phyloP scores from a whole-genome alignment of 768 basidiomycete genomes.

The Termitomyces sp. region DNA sequence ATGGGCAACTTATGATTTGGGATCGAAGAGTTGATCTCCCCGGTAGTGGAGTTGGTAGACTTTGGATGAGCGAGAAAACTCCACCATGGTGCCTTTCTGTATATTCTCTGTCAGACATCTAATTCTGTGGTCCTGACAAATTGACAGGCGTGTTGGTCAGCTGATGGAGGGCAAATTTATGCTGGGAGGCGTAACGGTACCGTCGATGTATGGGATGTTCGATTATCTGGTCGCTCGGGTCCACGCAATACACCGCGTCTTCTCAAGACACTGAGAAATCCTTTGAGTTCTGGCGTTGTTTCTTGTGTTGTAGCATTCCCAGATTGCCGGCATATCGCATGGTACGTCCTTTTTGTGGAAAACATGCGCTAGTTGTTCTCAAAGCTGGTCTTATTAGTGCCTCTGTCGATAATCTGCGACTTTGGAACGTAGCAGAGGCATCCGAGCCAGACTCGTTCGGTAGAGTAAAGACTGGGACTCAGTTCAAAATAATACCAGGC shows the following conservation, averaged over 20 bases:
- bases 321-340: constrained; percentile 86
- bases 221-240: constrained; percentile 64
- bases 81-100: constrained; percentile 97
- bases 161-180: constrained; percentile 81
- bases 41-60: constrained; percentile 70
- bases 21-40: constrained; percentile 68
- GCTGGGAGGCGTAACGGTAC: constrained; percentile 88
- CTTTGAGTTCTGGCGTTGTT: constrained; percentile 83
- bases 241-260: constrained; percentile 65
- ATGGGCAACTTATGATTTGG: constrained; percentile 91
- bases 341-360: constrained; percentile 41
- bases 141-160: constrained; percentile 87
- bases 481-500: constrained; percentile 93
- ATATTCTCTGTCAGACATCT: constrained; percentile 17
- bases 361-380: neutral
- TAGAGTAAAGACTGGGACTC: constrained; percentile 62
- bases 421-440: constrained; percentile 88
- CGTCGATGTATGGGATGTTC: constrained; percentile 92
- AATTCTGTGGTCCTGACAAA: neutral
- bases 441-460: constrained; percentile 59
- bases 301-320: constrained; percentile 90
- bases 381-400: constrained; percentile 46
- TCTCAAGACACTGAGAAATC: constrained; percentile 80
- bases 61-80: constrained; percentile 88
- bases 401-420: constrained; percentile 85